Evolutionary conservation across 768 basidiomycete species (phyloP).

Genomic region (Calocera viscosa): DNA sequence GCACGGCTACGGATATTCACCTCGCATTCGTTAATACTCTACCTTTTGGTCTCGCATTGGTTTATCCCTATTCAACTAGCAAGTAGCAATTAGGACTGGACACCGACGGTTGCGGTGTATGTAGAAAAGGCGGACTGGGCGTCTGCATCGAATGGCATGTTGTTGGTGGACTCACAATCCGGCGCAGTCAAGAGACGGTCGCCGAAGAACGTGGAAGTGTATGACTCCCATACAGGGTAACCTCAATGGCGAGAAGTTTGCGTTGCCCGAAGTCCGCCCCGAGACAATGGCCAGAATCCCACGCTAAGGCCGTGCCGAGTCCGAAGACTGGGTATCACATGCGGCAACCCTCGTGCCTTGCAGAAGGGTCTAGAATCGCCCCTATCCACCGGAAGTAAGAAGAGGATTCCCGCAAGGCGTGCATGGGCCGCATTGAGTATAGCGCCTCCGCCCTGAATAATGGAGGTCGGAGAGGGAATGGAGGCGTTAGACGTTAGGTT

Average conservation of each 20-base stretch:
- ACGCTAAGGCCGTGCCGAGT: too few relatives aligned
- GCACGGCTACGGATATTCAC: slow-evolving; percentile 1
- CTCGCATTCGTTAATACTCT: slow-evolving; percentile 7
- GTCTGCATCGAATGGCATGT: not conserved
- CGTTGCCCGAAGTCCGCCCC: not conserved
- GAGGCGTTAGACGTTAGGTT: too few relatives aligned
- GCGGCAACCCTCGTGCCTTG: not conserved
- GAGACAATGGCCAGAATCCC: not conserved
- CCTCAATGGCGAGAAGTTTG: not conserved
- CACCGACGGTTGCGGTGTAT: not conserved
- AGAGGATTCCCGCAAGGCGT: too few relatives aligned
- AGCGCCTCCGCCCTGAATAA: too few relatives aligned
- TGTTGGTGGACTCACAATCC: not conserved
- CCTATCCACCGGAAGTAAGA: too few relatives aligned
- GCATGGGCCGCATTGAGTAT: too few relatives aligned
- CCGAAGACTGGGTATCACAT: too few relatives aligned
- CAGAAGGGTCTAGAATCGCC: not conserved
- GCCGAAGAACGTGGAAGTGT: too few relatives aligned
- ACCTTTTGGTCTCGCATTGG: not conserved
- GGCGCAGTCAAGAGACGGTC: too few relatives aligned
- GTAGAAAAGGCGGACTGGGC: slow-evolving; percentile 5
- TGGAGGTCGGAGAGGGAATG: too few relatives aligned
- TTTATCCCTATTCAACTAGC: not conserved
- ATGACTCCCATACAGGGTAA: not conserved
- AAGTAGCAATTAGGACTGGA: slow-evolving; percentile 1